phyloP scores from a whole-genome alignment of 352 stramenopile species.

The Phytopythium cucurbitacearum region DNA sequence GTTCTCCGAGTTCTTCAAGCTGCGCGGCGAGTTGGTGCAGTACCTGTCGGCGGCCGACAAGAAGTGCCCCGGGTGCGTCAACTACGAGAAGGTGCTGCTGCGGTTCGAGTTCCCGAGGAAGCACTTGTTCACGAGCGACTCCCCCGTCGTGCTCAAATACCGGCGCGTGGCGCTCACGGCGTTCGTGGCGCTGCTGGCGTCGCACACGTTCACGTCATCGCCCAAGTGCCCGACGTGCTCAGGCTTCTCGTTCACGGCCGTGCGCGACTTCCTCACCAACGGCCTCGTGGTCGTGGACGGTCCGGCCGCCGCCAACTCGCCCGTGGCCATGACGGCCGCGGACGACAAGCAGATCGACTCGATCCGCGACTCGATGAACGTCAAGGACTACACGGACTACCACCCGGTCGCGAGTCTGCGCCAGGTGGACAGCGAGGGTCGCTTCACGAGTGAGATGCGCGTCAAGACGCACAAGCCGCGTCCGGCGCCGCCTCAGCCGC shows the following conservation, averaged over 20 bases:
- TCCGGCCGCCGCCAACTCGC: conserved; percentile 6
- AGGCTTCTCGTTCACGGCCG: conserved; percentile 61
- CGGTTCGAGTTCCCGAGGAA: conserved; percentile 85
- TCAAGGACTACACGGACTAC: conserved; percentile 75
- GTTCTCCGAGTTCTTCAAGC: conserved; percentile 79
- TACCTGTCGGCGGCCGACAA: conserved; percentile 51
- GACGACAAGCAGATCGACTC: conserved; percentile 17
- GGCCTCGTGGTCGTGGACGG: conserved; percentile 15
- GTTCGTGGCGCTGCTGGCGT: conserved; percentile 70
- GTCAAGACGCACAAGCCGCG: conserved; percentile 10
- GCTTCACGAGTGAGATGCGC: conserved; percentile 34
- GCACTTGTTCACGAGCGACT: conserved; percentile 78
- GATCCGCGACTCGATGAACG: conserved; percentile 63
- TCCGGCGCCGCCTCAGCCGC: conserved; percentile 7
- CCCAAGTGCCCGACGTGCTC: conserved; percentile 81
- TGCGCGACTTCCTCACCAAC: conserved; percentile 74
- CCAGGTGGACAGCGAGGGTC: conserved; percentile 61
- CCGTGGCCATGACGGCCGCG: neutral
- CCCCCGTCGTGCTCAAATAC: conserved; percentile 73
- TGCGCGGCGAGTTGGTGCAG: conserved; percentile 64
- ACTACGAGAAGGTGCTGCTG: conserved; percentile 78
- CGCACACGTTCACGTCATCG: conserved; percentile 76
- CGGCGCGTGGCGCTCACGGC: conserved; percentile 68
- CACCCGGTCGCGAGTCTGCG: conserved; percentile 38
- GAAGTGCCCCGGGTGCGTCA: conserved; percentile 78